phyloP scores from a whole-genome alignment of 2,329 filamentous ascomycete genomes.

The Aureobasidium sp. region DNA sequence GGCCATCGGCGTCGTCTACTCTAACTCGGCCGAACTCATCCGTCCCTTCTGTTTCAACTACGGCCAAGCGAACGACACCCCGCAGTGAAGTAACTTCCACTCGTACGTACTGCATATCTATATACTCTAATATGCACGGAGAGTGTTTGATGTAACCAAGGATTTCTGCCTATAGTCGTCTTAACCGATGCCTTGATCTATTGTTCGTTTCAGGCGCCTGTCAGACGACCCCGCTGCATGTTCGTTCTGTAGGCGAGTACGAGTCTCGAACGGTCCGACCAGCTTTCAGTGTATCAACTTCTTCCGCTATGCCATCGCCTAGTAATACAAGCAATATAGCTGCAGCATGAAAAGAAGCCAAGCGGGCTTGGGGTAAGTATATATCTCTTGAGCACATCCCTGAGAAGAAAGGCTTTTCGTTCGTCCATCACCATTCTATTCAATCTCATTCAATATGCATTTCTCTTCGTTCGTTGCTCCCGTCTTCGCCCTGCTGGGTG shows the following conservation, averaged over 20 bases:
- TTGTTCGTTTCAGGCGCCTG: not conserved
- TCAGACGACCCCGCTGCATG: not conserved
- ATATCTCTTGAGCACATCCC: not conserved
- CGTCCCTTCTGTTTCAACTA: slow-evolving; percentile 4
- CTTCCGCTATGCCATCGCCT: not conserved
- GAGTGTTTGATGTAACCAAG: not conserved
- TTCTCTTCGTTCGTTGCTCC: slow-evolving; percentile 8
- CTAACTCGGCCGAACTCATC: slow-evolving; percentile 11
- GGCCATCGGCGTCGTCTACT: not conserved
- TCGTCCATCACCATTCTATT: not conserved
- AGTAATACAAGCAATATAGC: slow-evolving; percentile 2
- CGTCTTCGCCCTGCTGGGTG: slow-evolving; percentile 3
- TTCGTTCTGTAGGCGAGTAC: not conserved
- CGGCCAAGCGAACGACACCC: slow-evolving; percentile 7
- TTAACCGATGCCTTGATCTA: slow-evolving; percentile 1
- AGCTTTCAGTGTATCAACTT: not conserved
- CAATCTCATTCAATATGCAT: not conserved
- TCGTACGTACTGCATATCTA: slow-evolving; percentile 1
- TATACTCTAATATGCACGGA: slow-evolving; percentile 6
- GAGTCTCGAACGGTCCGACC: not conserved
- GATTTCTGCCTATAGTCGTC: not conserved
- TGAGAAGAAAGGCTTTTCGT: not conserved
- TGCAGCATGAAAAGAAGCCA: not conserved
- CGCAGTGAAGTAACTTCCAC: not conserved
- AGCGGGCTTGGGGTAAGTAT: not conserved